Evolutionary conservation across 2,329 filamentous ascomycete species (phyloP).

Genomic region (Penicillium sp.): DNA sequence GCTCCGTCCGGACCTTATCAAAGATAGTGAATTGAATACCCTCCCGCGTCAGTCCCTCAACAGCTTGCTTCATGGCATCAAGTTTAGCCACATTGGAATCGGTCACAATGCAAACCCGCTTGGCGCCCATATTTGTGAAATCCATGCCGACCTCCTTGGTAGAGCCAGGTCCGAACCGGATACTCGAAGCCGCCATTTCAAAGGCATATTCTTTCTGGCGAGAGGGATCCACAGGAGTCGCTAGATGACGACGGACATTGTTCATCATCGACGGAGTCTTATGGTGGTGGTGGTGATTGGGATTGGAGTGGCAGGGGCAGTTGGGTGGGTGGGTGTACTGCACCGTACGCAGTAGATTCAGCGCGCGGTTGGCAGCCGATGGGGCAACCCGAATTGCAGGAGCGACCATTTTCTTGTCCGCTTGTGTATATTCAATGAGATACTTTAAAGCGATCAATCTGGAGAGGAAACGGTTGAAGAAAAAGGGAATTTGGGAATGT

Average conservation of each 20-base stretch:
- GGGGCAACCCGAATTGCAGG: slow-evolving; percentile 47
- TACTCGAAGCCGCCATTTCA: slow-evolving; percentile 94
- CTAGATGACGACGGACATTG: slow-evolving; percentile 63
- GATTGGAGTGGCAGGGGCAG: slow-evolving; percentile 92
- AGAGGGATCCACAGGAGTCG: slow-evolving; percentile 72
- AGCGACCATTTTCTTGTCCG: slow-evolving; percentile 30
- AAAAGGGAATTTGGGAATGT: slow-evolving; percentile 11
- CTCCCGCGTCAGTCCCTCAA: slow-evolving; percentile 75
- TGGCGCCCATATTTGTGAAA: slow-evolving; percentile 83
- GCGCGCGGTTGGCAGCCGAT: slow-evolving; percentile 47
- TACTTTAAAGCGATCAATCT: background rate
- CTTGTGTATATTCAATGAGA: background rate
- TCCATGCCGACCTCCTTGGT: slow-evolving; percentile 99
- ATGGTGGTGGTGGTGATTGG: slow-evolving; percentile 76
- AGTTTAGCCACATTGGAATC: slow-evolving; percentile 79
- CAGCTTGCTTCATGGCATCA: slow-evolving; percentile 85
- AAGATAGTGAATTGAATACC: slow-evolving; percentile 81
- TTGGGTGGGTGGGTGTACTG: slow-evolving; percentile 84
- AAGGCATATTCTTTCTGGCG: slow-evolving; percentile 95
- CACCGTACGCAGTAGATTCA: slow-evolving; percentile 77
- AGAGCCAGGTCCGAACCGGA: slow-evolving; percentile 88
- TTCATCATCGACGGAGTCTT: slow-evolving; percentile 48
- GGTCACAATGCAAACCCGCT: slow-evolving; percentile 88
- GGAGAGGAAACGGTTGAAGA: background rate
- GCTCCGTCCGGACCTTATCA: slow-evolving; percentile 79